Evolutionary conservation across 768 basidiomycete genomes (phyloP), one percentile per base, ranked within the genome.

Genomic region (Termitomyces sp.): DNA sequence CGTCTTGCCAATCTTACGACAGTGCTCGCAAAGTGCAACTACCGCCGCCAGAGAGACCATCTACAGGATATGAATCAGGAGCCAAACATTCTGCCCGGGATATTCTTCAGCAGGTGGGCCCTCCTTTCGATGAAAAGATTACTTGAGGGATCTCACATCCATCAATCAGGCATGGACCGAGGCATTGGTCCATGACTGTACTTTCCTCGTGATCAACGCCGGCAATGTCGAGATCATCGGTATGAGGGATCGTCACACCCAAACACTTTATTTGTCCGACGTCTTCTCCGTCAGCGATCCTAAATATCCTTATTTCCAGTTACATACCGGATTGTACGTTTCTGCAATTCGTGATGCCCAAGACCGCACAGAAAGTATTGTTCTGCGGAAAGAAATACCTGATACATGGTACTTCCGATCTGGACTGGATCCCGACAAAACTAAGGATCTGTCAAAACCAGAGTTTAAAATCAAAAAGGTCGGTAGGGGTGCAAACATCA

Each of bases 201-300:
- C n/a, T n/a, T n/a, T n/a, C n/a, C n/a, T n/a, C n/a, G n/a, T n/a
- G n/a, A n/a, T n/a, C n/a, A n/a, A n/a, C n/a, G n/a, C n/a, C n/a
- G n/a, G n/a, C n/a, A n/a, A n/a, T n/a, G n/a, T n/a, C n/a, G n/a
- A n/a, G n/a, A n/a, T n/a, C n/a, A n/a, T n/a, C n/a, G n/a, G n/a
- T n/a, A n/a, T 22, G n/a, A 18, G 53, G 32, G 44, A 45, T 20
- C 53, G 53, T 20, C 7, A 14, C 12, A 48, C 33, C 4, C 55
- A 56, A 18, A 56, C 55, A 30, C 55, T 56, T 8, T 56, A 56
- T 26, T 18, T 56, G 9, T 48, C 47, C 22, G 47, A 56, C 12
- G 46, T 27, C n/a, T 27, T 26, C 36, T 26, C 24, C 50, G 22
- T 56, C n/a, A 26, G n/a, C 12, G 55, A 48, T 16, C 2, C 8